Base-by-base conservation (phyloP, 2,329 filamentous ascomycete genomes). In the Exophiala lecanii-corni region DNA sequence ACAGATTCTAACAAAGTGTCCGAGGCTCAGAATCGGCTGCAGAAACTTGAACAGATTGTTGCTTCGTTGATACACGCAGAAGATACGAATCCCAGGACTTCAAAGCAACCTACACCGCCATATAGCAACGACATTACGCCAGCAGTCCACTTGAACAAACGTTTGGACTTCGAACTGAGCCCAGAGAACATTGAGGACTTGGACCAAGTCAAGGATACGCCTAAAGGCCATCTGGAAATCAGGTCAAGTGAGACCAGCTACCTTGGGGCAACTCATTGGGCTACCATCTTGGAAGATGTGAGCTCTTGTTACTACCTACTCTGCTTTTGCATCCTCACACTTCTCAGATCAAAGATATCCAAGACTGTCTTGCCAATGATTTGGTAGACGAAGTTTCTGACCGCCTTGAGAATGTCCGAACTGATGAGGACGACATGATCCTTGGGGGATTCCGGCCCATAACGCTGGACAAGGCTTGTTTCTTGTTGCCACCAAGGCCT, bases 221-320 rank as follows among this genome's bases (percentile, higher is more conserved):
- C 23, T 13, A 39, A 39, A 13, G 42, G 42, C 4, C 36, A 39
- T 40, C 21, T 45, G 19, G 36, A 39, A 10, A 19, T 39, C 23
- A 32, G 36, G 23, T 28, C 34, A 26, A 7, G 15, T 17, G 42
- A 45, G 25, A 39, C 42, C 15, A 45, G 28, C 19, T 68, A 68
- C 45, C 57, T 64, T 9, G 65, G 62, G 17, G 59, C 61, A 13
- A 56, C 61, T 23, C 66, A 69, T 42, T 69, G 66, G 66, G 57
- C 59, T 23, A 57, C 66, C 2, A 63, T 68, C 7, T 45, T 68
- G 32, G 58, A 61, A 39, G 59, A 62, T 36, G 57, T 59, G 34
- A 33, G 53, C 31, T 23, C 17, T 3, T 12, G 4, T 18, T 30
- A 13, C 4, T 25, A 17, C 19, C 13, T 5, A 5, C n/a, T 16